Evolutionary conservation across 108 stramenopile genomes (phyloP).

Genomic region (Nitzschia sp.): DNA sequence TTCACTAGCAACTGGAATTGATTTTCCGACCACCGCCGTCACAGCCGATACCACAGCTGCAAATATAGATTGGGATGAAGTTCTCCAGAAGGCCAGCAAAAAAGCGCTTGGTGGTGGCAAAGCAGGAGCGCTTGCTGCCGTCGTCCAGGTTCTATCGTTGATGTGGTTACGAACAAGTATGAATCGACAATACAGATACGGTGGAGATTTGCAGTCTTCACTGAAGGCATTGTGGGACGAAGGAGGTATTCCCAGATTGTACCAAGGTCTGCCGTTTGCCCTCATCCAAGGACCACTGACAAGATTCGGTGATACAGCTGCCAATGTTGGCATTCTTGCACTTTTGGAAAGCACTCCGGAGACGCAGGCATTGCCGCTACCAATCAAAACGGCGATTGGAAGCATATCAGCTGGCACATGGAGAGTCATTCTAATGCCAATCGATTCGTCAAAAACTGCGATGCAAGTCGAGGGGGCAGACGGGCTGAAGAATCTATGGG

Average conservation of each 20-base stretch:
- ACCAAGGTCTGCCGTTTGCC: conserved; percentile 92
- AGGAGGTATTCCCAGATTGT: conserved; percentile 90
- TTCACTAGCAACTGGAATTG: no score
- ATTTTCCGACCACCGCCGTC: no score
- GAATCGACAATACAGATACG: conserved; percentile 88
- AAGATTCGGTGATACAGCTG: conserved; percentile 96
- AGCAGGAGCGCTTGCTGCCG: conserved; percentile 87
- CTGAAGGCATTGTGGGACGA: conserved; percentile 80
- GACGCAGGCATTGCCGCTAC: conserved; percentile 63
- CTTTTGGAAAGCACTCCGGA: conserved; percentile 69
- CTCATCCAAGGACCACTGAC: conserved; percentile 89
- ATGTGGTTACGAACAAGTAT: conserved; percentile 99
- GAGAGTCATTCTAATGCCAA: conserved; percentile 89
- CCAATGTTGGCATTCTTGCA: conserved; percentile 91
- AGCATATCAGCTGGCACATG: conserved; percentile 79
- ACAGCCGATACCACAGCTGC: conserved; percentile 10
- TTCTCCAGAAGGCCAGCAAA: conserved; percentile 66
- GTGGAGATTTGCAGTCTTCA: conserved; percentile 60
- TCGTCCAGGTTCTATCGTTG: conserved; percentile 85
- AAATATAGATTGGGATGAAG: conserved; percentile 40
- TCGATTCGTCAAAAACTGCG: conserved; percentile 95
- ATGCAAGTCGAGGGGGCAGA: conserved; percentile 88
- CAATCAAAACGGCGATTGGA: conserved; percentile 76
- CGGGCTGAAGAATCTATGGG: conserved; percentile 49
- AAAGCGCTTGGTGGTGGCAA: conserved; percentile 85